Base-by-base conservation (phyloP, 345 rosid species). In the Dovyalis caffra region DNA sequence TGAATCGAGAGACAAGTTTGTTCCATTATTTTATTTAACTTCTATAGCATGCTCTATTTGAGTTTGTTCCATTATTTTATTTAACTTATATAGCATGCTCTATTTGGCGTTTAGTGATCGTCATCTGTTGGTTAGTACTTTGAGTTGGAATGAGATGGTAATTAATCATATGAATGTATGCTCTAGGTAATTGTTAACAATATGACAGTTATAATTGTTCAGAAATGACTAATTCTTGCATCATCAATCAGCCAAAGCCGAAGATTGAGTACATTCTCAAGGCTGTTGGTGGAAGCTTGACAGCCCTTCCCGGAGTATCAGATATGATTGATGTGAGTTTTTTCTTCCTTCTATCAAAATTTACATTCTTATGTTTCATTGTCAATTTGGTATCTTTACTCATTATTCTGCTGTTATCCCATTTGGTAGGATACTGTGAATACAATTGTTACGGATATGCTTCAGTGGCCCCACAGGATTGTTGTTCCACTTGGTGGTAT, bases 391-490 rank as follows among this genome's bases (percentile, higher is more conserved):
- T 33, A 43, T 61, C 31, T 67, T 53, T 62, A 26, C 64, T 51
- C n/a, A 60, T 9, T 21, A 1, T 34, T 62, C 56, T 76, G 51
- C 66, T 66, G 64, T 58, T 21, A 28, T 58, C 57, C 28, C 76
- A 68, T 73, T 73, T 81, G 49, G 69, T 81, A 95, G 99, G 99
- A 96, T 79, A 92, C 94, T 1, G 97, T 96, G 78, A 47, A 93
- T 72, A 68, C 98, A 32, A 96, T 96, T 68, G 92, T 96, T 63
- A 80, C 83, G 71, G 97, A 96, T 76, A 96, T 82, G 97, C 98
- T 96, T 77, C 97, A 96, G 82, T 96, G 98, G 99, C 99, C 99
- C 40, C 97, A 92, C 82, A 90, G 98, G 86, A 93, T 96, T 77
- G 97, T 93, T 83, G 98, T 96, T 72, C 99, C 99, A 63, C 80